These are phyloP conservation scores for Mimosa pudica DNA, from an alignment of 306 rosid species.

Conservation along the genomic window DNA sequence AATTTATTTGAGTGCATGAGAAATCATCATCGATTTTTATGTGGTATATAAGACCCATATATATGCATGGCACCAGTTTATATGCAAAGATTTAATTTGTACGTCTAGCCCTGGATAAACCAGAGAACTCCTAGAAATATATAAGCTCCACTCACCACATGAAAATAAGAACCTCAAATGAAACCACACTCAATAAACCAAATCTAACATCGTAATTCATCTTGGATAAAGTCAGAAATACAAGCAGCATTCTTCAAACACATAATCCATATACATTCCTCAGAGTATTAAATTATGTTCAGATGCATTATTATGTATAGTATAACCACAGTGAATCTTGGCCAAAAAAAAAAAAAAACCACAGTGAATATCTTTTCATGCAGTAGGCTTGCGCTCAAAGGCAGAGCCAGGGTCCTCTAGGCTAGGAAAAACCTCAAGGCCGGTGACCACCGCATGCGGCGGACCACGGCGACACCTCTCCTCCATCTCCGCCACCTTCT, in stretches of 20 bases:
- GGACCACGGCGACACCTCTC: conserved; percentile 92
- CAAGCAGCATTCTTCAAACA: not conserved
- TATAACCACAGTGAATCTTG: not conserved
- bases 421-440: conserved; percentile 61
- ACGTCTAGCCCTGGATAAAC: too few relatives aligned
- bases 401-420: conserved; percentile 63
- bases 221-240: not conserved
- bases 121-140: too few relatives aligned
- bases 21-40: not conserved
- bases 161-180: not conserved
- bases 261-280: not conserved
- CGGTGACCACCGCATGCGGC: conserved; percentile 69
- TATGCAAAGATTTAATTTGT: too few relatives aligned
- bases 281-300: not conserved
- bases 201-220: not conserved
- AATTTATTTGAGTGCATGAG: not conserved
- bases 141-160: not conserved
- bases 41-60: too few relatives aligned
- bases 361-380: conserved; percentile 39
- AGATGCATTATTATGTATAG: not conserved
- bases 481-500: conserved; percentile 65
- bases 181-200: not conserved
- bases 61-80: too few relatives aligned
- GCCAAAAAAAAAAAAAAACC: too few relatives aligned
- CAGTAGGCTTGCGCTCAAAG: conserved; percentile 61